phyloP scores from a whole-genome alignment of 1,284 basidiomycete species.

The Coniophora puteana region DNA sequence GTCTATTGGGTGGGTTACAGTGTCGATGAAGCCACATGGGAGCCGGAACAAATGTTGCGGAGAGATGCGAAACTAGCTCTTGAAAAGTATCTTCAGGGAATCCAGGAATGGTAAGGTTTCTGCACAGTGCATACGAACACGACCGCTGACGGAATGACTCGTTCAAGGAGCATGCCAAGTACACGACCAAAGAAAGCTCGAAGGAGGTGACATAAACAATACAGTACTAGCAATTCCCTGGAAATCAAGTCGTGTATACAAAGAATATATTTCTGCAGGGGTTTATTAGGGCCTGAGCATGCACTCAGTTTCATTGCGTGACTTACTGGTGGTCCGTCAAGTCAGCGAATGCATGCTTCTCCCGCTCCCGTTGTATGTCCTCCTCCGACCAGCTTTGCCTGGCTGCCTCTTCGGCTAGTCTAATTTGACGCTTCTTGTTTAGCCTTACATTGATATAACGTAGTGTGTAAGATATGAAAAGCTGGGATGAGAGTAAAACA shows the following conservation, averaged over 20 bases:
- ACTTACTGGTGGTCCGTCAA: conserved; percentile 30
- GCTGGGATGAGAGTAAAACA: conserved; percentile 21
- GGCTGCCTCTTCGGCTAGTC: conserved; percentile 16
- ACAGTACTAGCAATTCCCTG: no score
- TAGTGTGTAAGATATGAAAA: conserved; percentile 18
- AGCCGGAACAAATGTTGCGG: conserved; percentile 42
- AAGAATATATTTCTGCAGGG: conserved; percentile 21
- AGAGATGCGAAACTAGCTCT: conserved; percentile 43
- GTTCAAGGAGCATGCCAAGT: no score
- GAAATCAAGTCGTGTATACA: conserved; percentile 17
- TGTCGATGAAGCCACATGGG: conserved; percentile 60
- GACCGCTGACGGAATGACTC: no score
- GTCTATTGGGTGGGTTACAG: conserved; percentile 63
- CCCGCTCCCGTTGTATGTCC: conserved; percentile 28
- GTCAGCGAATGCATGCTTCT: conserved; percentile 32
- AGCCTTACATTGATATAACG: conserved; percentile 22
- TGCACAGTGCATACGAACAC: no score
- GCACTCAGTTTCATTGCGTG: neutral
- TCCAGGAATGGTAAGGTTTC: no score
- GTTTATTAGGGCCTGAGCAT: neutral
- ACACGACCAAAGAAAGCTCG: no score
- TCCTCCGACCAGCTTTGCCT: conserved; percentile 27
- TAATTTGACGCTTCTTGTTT: conserved; percentile 16
- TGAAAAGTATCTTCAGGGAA: conserved; percentile 34
- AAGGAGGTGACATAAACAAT: no score